Percentiles rank a stretch among this genome's conserved stretches.
These are phyloP conservation scores for Lathyrus tuberosus DNA, from an alignment of 306 rosid genomes.

Conservation along the genomic window DNA sequence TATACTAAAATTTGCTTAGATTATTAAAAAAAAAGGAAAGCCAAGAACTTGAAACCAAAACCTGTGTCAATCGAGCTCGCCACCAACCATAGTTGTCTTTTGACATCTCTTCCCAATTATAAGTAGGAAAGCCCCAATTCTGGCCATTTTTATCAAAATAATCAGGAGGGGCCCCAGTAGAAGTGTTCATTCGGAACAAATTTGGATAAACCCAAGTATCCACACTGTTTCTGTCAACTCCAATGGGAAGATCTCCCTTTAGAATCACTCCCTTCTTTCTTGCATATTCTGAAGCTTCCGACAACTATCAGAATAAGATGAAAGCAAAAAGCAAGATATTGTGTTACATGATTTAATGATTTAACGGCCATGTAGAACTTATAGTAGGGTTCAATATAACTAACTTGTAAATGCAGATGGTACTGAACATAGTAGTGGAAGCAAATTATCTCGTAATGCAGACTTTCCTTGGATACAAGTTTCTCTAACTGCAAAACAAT, in stretches of 20 bases:
- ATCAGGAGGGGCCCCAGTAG: slow-evolving; percentile 99
- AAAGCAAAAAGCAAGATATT: slow-evolving; percentile 38
- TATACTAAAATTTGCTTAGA: slow-evolving; percentile 25
- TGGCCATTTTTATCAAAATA: slow-evolving; percentile 98
- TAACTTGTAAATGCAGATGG: slow-evolving; percentile 89
- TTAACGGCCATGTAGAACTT: slow-evolving; percentile 32
- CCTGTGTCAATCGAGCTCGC: slow-evolving; percentile 94
- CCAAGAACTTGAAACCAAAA: slow-evolving; percentile 43
- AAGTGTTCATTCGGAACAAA: slow-evolving; percentile 91
- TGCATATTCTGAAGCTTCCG: slow-evolving; percentile 85
- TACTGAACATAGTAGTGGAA: slow-evolving; percentile 90
- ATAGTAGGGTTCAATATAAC: slow-evolving; percentile 33
- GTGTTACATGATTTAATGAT: slow-evolving; percentile 19
- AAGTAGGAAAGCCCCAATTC: slow-evolving; percentile 99
- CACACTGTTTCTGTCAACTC: slow-evolving; percentile 93
- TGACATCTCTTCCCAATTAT: slow-evolving; percentile 99
- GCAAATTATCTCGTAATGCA: slow-evolving; percentile 74
- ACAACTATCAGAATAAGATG: slow-evolving; percentile 58
- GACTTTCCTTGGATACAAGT: slow-evolving; percentile 79
- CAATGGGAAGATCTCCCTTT: slow-evolving; percentile 98
- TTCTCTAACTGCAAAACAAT: slow-evolving; percentile 78
- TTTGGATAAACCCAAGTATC: slow-evolving; percentile 97
- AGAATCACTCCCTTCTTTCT: slow-evolving; percentile 83
- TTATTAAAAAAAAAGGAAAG: slow-evolving; percentile 17
- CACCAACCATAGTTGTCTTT: slow-evolving; percentile 97